phyloP scores from a whole-genome alignment of 164 flowering plant genomes.

The Magnolia kwangsiensis region DNA sequence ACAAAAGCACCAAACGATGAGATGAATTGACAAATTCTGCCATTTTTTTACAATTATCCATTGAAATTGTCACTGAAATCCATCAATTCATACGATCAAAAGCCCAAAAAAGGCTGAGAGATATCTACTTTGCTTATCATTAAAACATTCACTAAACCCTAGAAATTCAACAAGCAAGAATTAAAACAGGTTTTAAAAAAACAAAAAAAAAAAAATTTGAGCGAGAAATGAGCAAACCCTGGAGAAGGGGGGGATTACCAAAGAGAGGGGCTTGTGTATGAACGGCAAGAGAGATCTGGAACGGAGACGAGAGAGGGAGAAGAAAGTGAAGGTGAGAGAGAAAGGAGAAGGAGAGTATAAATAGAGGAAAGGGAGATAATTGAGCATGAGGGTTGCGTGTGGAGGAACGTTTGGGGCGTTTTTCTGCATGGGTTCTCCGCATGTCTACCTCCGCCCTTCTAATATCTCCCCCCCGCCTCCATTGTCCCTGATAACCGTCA shows the following conservation, averaged over 20 bases:
- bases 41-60: background rate
- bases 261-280: background rate
- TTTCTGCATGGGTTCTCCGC: constrained; percentile 42
- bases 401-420: constrained; percentile 25
- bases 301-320: background rate
- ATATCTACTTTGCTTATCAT: too few relatives aligned
- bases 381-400: constrained; percentile 51
- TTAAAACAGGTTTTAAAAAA: background rate
- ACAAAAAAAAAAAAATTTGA: background rate
- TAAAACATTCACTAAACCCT: background rate
- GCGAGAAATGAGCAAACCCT: constrained; percentile 2
- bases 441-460: constrained; percentile 27
- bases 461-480: constrained; percentile 11
- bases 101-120: background rate
- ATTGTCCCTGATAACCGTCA: background rate
- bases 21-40: background rate
- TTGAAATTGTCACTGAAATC: background rate
- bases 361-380: background rate
- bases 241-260: constrained; percentile 3
- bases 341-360: background rate
- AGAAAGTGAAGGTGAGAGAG: background rate
- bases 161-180: background rate
- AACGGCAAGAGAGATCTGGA: background rate
- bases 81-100: background rate
- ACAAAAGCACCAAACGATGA: background rate